Base-by-base conservation (phyloP, 2,329 filamentous ascomycete genomes). In the Tolypocladium nubicola region DNA sequence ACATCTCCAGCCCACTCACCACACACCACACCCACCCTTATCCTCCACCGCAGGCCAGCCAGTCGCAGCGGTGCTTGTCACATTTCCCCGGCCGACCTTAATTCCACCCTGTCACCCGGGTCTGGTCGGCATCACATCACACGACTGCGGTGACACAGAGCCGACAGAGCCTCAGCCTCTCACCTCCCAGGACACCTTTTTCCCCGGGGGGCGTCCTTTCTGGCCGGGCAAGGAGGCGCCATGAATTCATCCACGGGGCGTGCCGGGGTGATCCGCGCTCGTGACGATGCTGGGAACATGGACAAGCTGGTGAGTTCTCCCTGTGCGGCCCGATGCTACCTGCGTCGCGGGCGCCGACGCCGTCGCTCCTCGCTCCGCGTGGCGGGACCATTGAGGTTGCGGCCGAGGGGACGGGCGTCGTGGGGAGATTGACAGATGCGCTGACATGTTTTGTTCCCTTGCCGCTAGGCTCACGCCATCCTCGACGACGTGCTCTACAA, bases 401-500 rank as follows among this genome's bases (percentile, higher is more conserved):
- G 13, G 47, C 11, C 47, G 47, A 21, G 10, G 2, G 19, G 19
- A 5, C 10, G 10, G 47, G 19, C 47, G 30, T 11, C 47, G 47
- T 13, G 47, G 47, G 9, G 19, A 14, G 19, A n/a, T 21, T 7
- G 47, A 37, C 19, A 16, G 47, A 52, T 35, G 19, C 33, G 47
- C 54, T 57, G 35, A 43, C 40, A 41, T 30, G 30, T 37, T 21
- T 52, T 50, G 19, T 35, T 35, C 30, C 39, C 26, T n/a, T 16
- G 9, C 37, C 16, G n/a, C 43, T 54, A 86, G 84, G 77, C 84
- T 61, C 79, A 84, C 67, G 75, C 80, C 26, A 81, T 93, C 59
- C 79, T 93, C 66, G 86, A 91, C 66, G 88, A 92, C 67, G 73
- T 87, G 57, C 76, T 93, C 60, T 85, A 88, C 75, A 91, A 89